Percentiles rank a stretch among this genome's conserved stretches.
Conservation (phyloP, 2,329 filamentous ascomycete species). For the Diaporthe velutina region DNA sequence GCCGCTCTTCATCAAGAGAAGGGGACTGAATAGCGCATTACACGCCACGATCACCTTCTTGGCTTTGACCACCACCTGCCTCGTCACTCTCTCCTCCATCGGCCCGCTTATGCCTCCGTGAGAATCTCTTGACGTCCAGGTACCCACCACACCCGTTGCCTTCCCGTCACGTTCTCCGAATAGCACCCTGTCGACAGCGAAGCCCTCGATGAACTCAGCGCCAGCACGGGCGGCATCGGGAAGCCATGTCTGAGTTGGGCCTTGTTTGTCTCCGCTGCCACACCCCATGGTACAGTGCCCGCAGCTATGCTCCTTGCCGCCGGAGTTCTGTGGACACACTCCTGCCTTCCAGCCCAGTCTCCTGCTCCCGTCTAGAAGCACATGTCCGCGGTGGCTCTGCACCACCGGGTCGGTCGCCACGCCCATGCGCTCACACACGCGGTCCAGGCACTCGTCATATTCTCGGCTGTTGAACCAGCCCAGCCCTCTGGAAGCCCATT, state of each 20-base stretch:
- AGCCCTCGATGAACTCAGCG: slow-evolving; percentile 87
- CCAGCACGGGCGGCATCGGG: slow-evolving; percentile 84
- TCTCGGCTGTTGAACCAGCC: slow-evolving; percentile 79
- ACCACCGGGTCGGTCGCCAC: slow-evolving; percentile 74
- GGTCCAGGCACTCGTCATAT: slow-evolving; percentile 84
- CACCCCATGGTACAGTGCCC: slow-evolving; percentile 74
- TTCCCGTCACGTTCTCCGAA: slow-evolving; percentile 70
- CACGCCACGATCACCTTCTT: slow-evolving; percentile 84
- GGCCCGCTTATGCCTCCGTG: slow-evolving; percentile 67
- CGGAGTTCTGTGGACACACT: slow-evolving; percentile 84
- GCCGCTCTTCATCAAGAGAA: slow-evolving; percentile 83
- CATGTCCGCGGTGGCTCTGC: slow-evolving; percentile 80
- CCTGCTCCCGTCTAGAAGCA: slow-evolving; percentile 80
- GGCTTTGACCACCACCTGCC: slow-evolving; percentile 79
- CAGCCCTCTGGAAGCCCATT: slow-evolving; percentile 82
- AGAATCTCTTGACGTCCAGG: slow-evolving; percentile 80
- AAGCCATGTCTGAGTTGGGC: slow-evolving; percentile 81
- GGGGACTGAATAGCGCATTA: slow-evolving; percentile 82
- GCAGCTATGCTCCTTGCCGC: slow-evolving; percentile 79
- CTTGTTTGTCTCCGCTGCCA: slow-evolving; percentile 80
- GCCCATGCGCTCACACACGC: slow-evolving; percentile 84
- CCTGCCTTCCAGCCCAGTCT: slow-evolving; percentile 80
- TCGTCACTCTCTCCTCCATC: slow-evolving; percentile 60
- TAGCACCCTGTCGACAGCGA: slow-evolving; percentile 76
- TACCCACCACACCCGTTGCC: slow-evolving; percentile 79